Percentiles rank a stretch among this genome's conserved stretches.
Evolutionary conservation across 371 early-diverging fungal genomes (phyloP).

Genomic region (Mucor sp.): DNA sequence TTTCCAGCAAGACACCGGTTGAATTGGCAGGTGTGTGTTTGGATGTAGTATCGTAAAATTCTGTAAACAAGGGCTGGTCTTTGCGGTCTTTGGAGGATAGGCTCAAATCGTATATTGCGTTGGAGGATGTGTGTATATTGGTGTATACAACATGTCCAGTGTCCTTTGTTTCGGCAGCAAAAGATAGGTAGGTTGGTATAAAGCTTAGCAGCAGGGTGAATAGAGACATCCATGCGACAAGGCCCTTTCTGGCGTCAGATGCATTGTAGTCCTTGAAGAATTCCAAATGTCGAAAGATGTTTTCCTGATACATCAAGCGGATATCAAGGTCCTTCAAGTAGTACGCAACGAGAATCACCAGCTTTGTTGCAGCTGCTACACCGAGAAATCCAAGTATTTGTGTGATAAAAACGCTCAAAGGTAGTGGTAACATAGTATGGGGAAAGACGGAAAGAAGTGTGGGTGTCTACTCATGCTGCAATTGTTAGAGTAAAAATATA

Average conservation of each 20-base stretch:
- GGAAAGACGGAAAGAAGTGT: not conserved
- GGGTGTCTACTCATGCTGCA: not conserved
- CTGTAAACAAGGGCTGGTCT: not conserved
- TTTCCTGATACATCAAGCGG: not conserved
- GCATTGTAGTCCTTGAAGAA: not conserved
- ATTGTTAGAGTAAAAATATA: not conserved
- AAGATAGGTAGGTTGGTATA: not conserved
- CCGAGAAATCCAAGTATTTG: not conserved
- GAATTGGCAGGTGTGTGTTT: not conserved
- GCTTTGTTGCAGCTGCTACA: not conserved
- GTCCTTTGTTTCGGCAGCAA: not conserved
- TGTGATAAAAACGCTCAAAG: not conserved
- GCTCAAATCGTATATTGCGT: not conserved
- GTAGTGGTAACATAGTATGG: not conserved
- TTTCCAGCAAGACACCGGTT: not conserved
- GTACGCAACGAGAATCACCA: not conserved
- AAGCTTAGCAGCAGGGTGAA: not conserved
- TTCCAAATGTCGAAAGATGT: not conserved
- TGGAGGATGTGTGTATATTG: not conserved
- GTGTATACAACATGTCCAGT: not conserved
- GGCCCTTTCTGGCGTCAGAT: not conserved
- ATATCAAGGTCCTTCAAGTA: not conserved
- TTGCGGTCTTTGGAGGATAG: not conserved
- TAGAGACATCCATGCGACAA: not conserved
- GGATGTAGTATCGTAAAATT: not conserved